Percentiles rank a stretch among this genome's conserved stretches.
Conservation (phyloP, 805 yeast species). For the Starmerella cellae region DNA sequence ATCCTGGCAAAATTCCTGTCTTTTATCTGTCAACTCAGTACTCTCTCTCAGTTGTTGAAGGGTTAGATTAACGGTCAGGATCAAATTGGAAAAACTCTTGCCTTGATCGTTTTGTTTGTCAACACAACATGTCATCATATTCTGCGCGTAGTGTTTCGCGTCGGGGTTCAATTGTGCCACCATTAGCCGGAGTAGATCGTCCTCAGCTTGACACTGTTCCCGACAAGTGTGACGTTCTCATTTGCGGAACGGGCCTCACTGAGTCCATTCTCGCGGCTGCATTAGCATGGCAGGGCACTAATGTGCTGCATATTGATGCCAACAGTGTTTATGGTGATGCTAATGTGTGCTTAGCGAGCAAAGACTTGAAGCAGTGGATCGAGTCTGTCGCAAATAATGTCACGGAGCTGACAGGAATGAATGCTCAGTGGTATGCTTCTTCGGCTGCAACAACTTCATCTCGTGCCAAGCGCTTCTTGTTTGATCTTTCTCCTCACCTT, state of each 20-base stretch:
- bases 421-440: slow-evolving; percentile 74
- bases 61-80: not conserved
- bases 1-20: too few relatives aligned
- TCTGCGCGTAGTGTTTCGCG: slow-evolving; percentile 29
- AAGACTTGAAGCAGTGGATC: slow-evolving; percentile 77
- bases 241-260: slow-evolving; percentile 83
- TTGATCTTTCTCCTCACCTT: slow-evolving; percentile 76
- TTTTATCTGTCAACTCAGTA: too few relatives aligned
- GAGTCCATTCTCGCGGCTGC: slow-evolving; percentile 88
- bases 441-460: slow-evolving; percentile 32
- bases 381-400: slow-evolving; percentile 43
- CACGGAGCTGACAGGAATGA: slow-evolving; percentile 31
- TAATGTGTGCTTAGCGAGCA: slow-evolving; percentile 72
- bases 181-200: slow-evolving; percentile 29
- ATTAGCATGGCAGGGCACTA: slow-evolving; percentile 96
- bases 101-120: not conserved
- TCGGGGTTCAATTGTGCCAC: slow-evolving; percentile 31
- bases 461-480: slow-evolving; percentile 41
- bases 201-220: slow-evolving; percentile 29
- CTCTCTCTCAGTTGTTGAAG: too few relatives aligned
- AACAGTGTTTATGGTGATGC: slow-evolving; percentile 82
- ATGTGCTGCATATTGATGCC: slow-evolving; percentile 76
- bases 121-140: slow-evolving; percentile 31
- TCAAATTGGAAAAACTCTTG: not conserved
- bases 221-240: slow-evolving; percentile 72